A percentile compares a stretch with the other conserved stretches of the same genome.
Conservation (phyloP, 2,329 filamentous ascomycete species). For the Pestalotiopsis sp. region DNA sequence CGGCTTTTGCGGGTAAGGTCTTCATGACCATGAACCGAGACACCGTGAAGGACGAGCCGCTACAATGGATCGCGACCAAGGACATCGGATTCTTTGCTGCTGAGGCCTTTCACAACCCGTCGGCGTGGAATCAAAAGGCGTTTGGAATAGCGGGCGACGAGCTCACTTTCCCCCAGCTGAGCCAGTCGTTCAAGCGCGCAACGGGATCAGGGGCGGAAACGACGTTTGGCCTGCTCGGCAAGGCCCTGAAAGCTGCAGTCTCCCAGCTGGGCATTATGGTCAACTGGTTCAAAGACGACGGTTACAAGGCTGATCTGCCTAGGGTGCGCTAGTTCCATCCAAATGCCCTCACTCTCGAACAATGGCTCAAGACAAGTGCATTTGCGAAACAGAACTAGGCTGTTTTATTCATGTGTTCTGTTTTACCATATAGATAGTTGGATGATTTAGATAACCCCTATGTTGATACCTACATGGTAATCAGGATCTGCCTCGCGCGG, state of each 20-base stretch:
- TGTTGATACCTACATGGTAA: not conserved
- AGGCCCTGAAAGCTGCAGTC: too few relatives aligned
- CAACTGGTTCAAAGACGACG: conserved; percentile 1
- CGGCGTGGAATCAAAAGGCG: conserved; percentile 31
- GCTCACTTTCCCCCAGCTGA: conserved; percentile 34
- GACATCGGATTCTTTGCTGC: conserved; percentile 42
- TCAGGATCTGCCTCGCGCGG: too few relatives aligned
- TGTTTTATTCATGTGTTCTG: not conserved
- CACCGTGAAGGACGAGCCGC: conserved; percentile 28
- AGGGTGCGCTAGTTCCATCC: too few relatives aligned
- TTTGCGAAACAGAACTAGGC: not conserved
- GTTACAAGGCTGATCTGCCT: not conserved
- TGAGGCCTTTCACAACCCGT: conserved; percentile 30
- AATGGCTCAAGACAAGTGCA: not conserved
- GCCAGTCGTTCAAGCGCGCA: conserved; percentile 24
- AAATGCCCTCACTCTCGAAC: not conserved
- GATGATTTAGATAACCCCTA: not conserved
- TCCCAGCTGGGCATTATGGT: not conserved
- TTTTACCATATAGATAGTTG: not conserved
- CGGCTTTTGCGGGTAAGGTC: conserved; percentile 31
- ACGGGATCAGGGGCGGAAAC: not conserved
- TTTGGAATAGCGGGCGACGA: conserved; percentile 37
- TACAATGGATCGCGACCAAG: conserved; percentile 39
- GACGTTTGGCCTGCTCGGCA: not conserved
- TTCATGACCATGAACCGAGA: conserved; percentile 35